Evolutionary conservation across 805 yeast species (phyloP).

Genomic region (Tetrapisispora nanseiensis): DNA sequence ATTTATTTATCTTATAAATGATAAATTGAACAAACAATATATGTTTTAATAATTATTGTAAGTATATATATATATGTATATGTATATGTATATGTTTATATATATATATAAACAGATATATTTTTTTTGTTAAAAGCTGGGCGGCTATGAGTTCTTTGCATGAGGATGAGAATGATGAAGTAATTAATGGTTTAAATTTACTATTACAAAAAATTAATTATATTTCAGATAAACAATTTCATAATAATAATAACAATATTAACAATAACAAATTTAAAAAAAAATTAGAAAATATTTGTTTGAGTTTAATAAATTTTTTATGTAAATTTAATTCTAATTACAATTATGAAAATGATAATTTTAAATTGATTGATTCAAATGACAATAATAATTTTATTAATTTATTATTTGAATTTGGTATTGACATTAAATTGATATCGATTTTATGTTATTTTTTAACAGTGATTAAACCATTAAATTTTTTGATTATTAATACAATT

Average conservation of each 20-base stretch:
- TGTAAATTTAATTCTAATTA: not conserved
- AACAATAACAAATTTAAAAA: not conserved
- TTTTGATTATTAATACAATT: constrained; percentile 9
- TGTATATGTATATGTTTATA: not conserved
- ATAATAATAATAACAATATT: not conserved
- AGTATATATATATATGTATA: not conserved
- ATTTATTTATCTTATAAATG: not conserved
- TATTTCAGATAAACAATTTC: not conserved
- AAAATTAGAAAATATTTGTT: not conserved
- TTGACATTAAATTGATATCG: constrained; percentile 8
- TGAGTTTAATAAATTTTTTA: not conserved
- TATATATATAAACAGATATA: not conserved
- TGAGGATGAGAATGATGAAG: not conserved
- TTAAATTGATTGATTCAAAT: constrained; percentile 10
- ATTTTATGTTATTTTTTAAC: constrained; percentile 18
- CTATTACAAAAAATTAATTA: constrained; percentile 1
- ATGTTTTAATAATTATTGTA: not conserved
- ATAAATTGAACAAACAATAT: too few relatives aligned
- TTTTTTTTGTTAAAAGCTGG: not conserved
- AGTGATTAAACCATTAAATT: constrained; percentile 10
- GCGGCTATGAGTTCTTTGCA: not conserved
- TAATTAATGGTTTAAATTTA: not conserved
- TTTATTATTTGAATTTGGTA: not conserved
- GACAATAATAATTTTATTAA: not conserved
- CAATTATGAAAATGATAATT: constrained; percentile 6